Base-by-base conservation (phyloP, 306 rosid genomes). In the Calophaca sinica region DNA sequence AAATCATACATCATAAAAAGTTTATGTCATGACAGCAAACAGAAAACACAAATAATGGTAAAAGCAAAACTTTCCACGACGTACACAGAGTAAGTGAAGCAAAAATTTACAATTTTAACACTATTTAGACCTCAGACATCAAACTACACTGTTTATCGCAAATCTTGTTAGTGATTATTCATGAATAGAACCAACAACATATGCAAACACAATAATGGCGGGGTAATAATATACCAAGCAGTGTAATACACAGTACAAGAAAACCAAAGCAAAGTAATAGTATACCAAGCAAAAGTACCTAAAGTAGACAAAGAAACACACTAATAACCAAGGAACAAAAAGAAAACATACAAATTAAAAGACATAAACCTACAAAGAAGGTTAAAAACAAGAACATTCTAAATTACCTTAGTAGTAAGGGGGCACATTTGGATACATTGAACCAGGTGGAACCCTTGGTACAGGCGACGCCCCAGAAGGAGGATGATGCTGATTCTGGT, bases 321-420 rank as follows among this genome's bases (percentile, higher is more conserved):
- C 14, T 1, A 33, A 10, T 32, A 33, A 15, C n/a, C 2, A 15
- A 65, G 13, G 4, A 10, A 55, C n/a, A 5, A 59, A 29, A 72
- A 41, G 7, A 50, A 54, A 65, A 41, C 53, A 77, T 12, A 53
- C 7, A 29, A 45, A 31, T 7, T 38, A 38, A 14, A 39, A 28
- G 7, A 32, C 5, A 14, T 6, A 36, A 42, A 50, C 55, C 51
- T 42, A 33, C 29, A 61, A 46, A 15, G 7, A 38, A 51, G 2
- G 5, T 42, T 15, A 20, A 5, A 31, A 82, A 58, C 33, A 46
- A 6, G 6, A 70, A n/a, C 2, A 81, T n/a, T 1, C 59, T 48
- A 38, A 11, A 57, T 75, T 88, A 94, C 99, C 97, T 94, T 87
- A 94, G 86, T 82, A 94, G 77, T 94, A 94, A 36, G 91, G 96